Conservation (phyloP, 1,139 yeast genomes). For the Sugiyamaella novakii region DNA sequence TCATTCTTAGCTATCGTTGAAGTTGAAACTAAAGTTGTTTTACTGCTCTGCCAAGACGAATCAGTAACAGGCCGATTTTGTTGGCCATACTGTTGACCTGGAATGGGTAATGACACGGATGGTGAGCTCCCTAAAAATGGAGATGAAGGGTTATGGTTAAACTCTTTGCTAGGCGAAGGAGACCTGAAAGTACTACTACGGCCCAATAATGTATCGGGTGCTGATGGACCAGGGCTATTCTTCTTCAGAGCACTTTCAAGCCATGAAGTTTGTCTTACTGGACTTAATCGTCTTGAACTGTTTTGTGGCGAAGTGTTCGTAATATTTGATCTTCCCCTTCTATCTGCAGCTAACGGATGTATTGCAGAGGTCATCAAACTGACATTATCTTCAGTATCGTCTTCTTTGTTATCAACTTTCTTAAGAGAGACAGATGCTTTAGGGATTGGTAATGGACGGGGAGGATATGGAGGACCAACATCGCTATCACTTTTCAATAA, state of each 20-base stretch:
- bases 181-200: slow-evolving; percentile 24
- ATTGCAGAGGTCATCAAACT: not conserved
- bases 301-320: slow-evolving; percentile 1
- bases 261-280: slow-evolving; percentile 38
- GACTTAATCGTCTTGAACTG: slow-evolving; percentile 36
- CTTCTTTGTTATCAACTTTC: not conserved
- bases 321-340: not conserved
- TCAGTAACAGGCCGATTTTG: slow-evolving; percentile 8
- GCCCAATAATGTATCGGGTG: slow-evolving; percentile 25
- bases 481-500: not conserved
- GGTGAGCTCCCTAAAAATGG: slow-evolving; percentile 13
- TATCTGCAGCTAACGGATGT: slow-evolving; percentile 11
- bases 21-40: not conserved
- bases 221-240: slow-evolving; percentile 26
- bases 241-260: slow-evolving; percentile 38
- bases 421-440: slow-evolving; percentile 2
- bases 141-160: slow-evolving; percentile 3
- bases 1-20: slow-evolving; percentile 3
- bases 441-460: slow-evolving; percentile 10
- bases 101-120: slow-evolving; percentile 12
- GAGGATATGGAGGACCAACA: slow-evolving; percentile 10
- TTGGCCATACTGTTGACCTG: slow-evolving; percentile 1
- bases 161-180: slow-evolving; percentile 23
- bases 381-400: not conserved
- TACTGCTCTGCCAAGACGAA: slow-evolving; percentile 1